Evolutionary conservation across 495 filamentous ascomycete genomes (phyloP), one percentile per base, ranked within the genome.

Genomic region (Penicillium angulare): DNA sequence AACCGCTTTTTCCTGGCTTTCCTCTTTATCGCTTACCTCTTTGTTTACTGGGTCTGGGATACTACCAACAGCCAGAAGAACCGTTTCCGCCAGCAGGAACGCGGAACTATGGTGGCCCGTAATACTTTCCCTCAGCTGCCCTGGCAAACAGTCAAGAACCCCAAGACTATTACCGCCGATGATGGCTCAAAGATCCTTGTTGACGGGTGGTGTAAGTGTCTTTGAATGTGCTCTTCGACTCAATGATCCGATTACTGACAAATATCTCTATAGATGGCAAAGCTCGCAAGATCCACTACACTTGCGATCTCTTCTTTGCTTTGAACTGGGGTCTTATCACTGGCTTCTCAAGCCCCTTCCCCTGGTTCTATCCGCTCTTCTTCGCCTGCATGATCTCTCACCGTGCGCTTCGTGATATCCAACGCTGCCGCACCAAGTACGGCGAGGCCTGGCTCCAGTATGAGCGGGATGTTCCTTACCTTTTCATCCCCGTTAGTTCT

Each of bases 291-390:
- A 84, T 96, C 45, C 92, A 98, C 70, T 97, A 97, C 65, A 86
- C 89, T 5, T 95, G 90, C 69, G 93, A 98, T 66, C 75, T 87
- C 9, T 91, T 79, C 67, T 96, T 97, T 57, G 76, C 77, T 6
- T 50, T 85, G 39, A 77, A 75, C 52, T 87, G 84, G 84, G 84
- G 79, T 24, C 55, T 85, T 35, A 78, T 87, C 59, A 85, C 81
- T 20, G 84, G 84, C 10, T 86, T 86, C 70, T 76, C 73, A 17
- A 88, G 83, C 67, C 92, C 93, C 3, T 91, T 97, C 73, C 93
- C 93, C 2, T 98, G 92, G 92, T 98, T 98, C 69, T 95, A 97
- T 61, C 89, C 91, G 10, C 66, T 88, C 34, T 98, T 98, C 77
- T 98, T 98, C 67, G 73, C 77, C 20, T 74, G 69, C 60, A 97